A percentile compares a stretch with the other conserved stretches of the same genome.
Conservation (phyloP, 1,139 yeast species). For the Geotrichum siamense region DNA sequence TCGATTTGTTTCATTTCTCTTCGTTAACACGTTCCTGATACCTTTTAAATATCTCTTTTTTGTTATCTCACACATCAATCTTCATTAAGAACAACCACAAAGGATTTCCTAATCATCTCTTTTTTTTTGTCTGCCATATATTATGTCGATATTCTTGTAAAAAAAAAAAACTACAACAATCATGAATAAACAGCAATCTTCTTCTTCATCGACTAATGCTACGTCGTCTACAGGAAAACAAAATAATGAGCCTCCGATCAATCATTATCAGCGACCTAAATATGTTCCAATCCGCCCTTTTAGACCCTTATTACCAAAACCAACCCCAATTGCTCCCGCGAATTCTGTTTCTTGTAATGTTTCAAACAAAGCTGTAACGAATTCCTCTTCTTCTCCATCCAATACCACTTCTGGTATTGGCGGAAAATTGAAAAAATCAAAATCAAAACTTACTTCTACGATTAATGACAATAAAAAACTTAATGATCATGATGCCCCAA, state of each 20-base stretch:
- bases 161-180: constrained; percentile 3
- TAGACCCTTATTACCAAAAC: constrained; percentile 17
- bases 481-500: constrained; percentile 4
- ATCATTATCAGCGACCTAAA: constrained; percentile 4
- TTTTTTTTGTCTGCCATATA: not conserved
- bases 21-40: constrained; percentile 12
- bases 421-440: not conserved
- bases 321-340: constrained; percentile 18
- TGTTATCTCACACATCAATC: too few species aligned
- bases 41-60: too few species aligned
- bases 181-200: not conserved
- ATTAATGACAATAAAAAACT: constrained; percentile 9
- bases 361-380: not conserved
- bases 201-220: not conserved
- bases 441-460: constrained; percentile 1
- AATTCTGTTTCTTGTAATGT: not conserved
- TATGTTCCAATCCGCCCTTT: constrained; percentile 15
- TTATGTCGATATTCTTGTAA: not conserved
- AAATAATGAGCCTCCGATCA: not conserved
- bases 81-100: too few species aligned
- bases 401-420: too few species aligned
- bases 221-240: not conserved
- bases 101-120: too few species aligned
- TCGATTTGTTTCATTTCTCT: constrained; percentile 18
- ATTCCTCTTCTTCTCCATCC: not conserved